Conservation (phyloP, 768 basidiomycete species). For the Rhizopogon salebrosus region DNA sequence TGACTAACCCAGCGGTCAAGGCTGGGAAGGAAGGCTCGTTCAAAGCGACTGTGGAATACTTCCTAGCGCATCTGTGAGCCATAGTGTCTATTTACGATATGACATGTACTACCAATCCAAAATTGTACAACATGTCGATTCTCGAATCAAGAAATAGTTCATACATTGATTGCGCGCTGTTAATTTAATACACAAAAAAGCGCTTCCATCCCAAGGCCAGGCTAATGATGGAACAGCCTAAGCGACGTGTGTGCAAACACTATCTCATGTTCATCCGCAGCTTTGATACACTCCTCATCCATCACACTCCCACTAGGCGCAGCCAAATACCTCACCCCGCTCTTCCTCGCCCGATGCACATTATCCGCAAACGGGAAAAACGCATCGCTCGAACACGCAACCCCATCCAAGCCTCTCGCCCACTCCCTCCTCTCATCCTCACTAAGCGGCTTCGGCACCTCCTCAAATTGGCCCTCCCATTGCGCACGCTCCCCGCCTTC, state of each 20-base stretch:
- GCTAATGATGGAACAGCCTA: conserved; percentile 90
- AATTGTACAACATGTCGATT: not conserved
- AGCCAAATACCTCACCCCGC: conserved; percentile 88
- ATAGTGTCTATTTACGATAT: not conserved
- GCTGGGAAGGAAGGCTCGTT: conserved; percentile 62
- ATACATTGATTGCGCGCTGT: not conserved
- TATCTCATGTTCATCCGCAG: conserved; percentile 88
- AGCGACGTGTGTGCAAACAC: conserved; percentile 88
- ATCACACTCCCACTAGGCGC: conserved; percentile 94
- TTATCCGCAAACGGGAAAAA: conserved; percentile 99
- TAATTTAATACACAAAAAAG: not conserved
- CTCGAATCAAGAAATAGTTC: not conserved
- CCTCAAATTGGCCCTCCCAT: conserved; percentile 88
- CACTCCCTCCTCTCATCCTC: conserved; percentile 72
- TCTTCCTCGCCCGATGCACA: conserved; percentile 87
- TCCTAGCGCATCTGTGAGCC: conserved; percentile 31
- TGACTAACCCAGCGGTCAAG: conserved; percentile 45
- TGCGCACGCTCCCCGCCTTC: conserved; percentile 86
- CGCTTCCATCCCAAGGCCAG: not conserved
- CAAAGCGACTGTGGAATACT: conserved; percentile 51
- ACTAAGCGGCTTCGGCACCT: conserved; percentile 57
- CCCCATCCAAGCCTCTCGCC: conserved; percentile 69
- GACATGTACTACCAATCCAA: not conserved
- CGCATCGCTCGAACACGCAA: conserved; percentile 93
- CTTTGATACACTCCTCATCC: conserved; percentile 95